These are phyloP conservation scores for Tolypocladium tropicale DNA, from an alignment of 2,329 filamentous ascomycete species.

Conservation along the genomic window DNA sequence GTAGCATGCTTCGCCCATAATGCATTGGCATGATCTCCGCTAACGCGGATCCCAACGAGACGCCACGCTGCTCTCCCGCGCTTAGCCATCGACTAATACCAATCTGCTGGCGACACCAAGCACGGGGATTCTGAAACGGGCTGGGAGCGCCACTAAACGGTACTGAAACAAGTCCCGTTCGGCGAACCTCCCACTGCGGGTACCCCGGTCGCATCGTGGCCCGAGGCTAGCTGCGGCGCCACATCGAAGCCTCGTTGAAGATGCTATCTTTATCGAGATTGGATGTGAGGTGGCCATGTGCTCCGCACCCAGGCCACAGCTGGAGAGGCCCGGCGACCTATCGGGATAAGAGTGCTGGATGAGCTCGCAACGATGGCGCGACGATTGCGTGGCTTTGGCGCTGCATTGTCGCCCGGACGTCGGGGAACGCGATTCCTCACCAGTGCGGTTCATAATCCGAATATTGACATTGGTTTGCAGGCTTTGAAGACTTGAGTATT, in stretches of 20 bases:
- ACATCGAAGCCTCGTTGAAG: neutral
- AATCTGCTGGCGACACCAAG: neutral
- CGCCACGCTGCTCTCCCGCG: neutral
- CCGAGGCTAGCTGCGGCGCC: neutral
- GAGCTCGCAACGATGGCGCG: neutral
- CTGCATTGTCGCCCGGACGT: neutral
- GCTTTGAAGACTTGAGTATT: too few relatives aligned
- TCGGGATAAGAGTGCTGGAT: neutral
- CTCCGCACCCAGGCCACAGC: too few relatives aligned
- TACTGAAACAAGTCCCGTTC: neutral
- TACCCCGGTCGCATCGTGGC: neutral
- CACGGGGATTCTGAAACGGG: neutral
- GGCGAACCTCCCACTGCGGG: neutral
- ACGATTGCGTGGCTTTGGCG: neutral
- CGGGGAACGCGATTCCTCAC: neutral
- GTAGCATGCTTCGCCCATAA: neutral
- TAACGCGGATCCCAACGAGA: neutral
- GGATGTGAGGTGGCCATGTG: too few relatives aligned
- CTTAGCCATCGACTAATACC: neutral
- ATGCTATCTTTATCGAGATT: neutral
- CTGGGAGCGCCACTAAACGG: neutral
- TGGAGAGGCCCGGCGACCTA: too few relatives aligned
- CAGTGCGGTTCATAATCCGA: neutral
- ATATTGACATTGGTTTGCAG: neutral
- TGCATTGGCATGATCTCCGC: neutral